Evolutionary conservation across 306 rosid species (phyloP).

Genomic region (Urtica urens): DNA sequence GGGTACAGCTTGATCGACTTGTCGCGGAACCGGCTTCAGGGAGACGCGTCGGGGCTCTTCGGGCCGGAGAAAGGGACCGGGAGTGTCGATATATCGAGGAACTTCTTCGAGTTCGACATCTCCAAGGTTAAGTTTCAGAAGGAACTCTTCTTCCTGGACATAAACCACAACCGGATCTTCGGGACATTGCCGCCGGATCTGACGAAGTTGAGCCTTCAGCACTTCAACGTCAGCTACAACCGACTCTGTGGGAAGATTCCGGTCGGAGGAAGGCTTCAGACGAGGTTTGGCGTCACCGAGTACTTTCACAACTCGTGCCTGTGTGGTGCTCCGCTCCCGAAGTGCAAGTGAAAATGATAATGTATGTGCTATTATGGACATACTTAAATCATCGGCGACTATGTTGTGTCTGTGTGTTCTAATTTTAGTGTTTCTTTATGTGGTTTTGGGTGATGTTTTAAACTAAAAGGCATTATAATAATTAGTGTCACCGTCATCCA

Average conservation of each 20-base stretch:
- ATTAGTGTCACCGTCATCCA: too few species aligned
- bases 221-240: slow-evolving; percentile 60
- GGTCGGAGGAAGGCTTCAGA: slow-evolving; percentile 43
- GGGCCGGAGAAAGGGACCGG: slow-evolving; percentile 31
- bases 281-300: slow-evolving; percentile 25
- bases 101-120: slow-evolving; percentile 40
- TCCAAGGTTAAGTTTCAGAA: slow-evolving; percentile 30
- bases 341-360: too few species aligned
- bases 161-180: slow-evolving; percentile 44
- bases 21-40: slow-evolving; percentile 56
- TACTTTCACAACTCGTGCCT: slow-evolving; percentile 52
- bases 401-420: too few species aligned
- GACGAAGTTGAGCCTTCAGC: slow-evolving; percentile 30
- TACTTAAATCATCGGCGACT: too few species aligned
- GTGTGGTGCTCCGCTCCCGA: slow-evolving; percentile 48
- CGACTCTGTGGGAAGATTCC: slow-evolving; percentile 57
- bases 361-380: too few species aligned
- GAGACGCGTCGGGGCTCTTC: slow-evolving; percentile 54
- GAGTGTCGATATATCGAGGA: slow-evolving; percentile 41
- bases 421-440: too few species aligned
- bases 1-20: slow-evolving; percentile 24
- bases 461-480: too few species aligned
- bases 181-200: slow-evolving; percentile 38
- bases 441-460: too few species aligned
- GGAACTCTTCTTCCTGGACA: slow-evolving; percentile 36